Percentiles rank a stretch among this genome's conserved stretches.
phyloP scores from a whole-genome alignment of 352 stramenopile genomes.

The Phytophthora boehmeriae region DNA sequence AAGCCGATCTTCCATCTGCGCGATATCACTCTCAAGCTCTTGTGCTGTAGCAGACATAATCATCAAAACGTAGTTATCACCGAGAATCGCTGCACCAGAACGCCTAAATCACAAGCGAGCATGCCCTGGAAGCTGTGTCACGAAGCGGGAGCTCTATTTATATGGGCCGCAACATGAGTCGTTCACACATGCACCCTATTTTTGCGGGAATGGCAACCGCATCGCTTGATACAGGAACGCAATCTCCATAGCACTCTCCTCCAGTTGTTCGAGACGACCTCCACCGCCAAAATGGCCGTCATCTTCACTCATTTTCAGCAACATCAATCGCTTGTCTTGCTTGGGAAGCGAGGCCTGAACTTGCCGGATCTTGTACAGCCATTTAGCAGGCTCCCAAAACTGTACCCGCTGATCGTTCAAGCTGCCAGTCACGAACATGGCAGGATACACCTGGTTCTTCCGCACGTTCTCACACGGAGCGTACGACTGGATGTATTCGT shows the following conservation, averaged over 20 bases:
- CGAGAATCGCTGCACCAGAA: neutral
- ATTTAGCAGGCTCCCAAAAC: constrained; percentile 90
- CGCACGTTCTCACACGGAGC: constrained; percentile 79
- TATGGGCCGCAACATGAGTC: constrained; percentile 8
- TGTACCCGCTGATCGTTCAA: constrained; percentile 86
- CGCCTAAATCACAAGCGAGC: neutral
- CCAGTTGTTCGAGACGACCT: constrained; percentile 75
- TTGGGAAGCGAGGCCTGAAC: constrained; percentile 42
- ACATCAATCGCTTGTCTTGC: constrained; percentile 40
- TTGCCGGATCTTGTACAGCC: constrained; percentile 75
- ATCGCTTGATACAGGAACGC: constrained; percentile 85
- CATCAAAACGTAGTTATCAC: neutral
- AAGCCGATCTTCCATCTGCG: constrained; percentile 64
- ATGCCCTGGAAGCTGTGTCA: neutral
- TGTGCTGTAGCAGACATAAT: constrained; percentile 48
- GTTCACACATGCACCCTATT: constrained; percentile 9
- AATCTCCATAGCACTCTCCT: constrained; percentile 82
- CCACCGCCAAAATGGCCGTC: constrained; percentile 84
- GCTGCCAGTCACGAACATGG: constrained; percentile 85
- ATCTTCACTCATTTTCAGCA: constrained; percentile 81
- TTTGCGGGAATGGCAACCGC: constrained; percentile 46
- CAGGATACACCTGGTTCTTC: constrained; percentile 52
- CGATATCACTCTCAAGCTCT: constrained; percentile 62
- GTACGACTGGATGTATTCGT: constrained; percentile 84
- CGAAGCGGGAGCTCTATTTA: constrained; percentile 36